Evolutionary conservation across 2,329 filamentous ascomycete genomes (phyloP), one percentile per base, ranked within the genome.

Genomic region (Byssoonygena ceratinophila): DNA sequence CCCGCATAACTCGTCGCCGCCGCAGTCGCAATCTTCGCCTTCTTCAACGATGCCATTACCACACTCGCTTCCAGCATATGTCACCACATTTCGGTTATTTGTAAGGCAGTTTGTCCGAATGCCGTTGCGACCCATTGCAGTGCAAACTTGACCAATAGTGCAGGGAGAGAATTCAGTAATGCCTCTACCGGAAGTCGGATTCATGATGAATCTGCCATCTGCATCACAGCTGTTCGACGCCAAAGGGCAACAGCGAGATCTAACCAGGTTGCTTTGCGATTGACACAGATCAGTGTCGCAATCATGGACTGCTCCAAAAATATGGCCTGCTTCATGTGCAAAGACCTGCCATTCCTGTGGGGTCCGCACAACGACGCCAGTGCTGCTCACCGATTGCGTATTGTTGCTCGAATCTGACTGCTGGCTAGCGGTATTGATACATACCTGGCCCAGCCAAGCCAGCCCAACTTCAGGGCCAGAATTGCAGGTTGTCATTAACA

Each of bases 1-100:
- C 22, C 75, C 80, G 66, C 92, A 98, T 36, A 79, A 80, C 12
- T 73, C 69, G 12, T 74, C 71, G 51, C 91, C 91, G 57, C 92
- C 92, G 63, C 92, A 98, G 69, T 98, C 92, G 69, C 92, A 98
- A 50, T 98, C 85, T 70, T 98, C 92, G 57, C 88, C 92, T 16
- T 79, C 74, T 70, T 97, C 92, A 47, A 98, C 92, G 59, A 98
- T 97, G 51, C 92, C 92, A 68, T 98, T 98, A 54, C 92, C 92
- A 68, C 92, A 98, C 64, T 90, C 83, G 60, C 84, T 84, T 51
- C 85, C 87, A 0, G 82, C 84, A 60, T 94, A 87, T 25, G 85
- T 92, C 29, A 80, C 78, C 44, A 98, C 82, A 58, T 86, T 83
- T 60, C 80, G 82, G 74, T 98, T 98, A 67, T 87, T 83, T n/a